phyloP scores from a whole-genome alignment of 371 early-diverging fungal genomes.

The Rhizopus sp. region DNA sequence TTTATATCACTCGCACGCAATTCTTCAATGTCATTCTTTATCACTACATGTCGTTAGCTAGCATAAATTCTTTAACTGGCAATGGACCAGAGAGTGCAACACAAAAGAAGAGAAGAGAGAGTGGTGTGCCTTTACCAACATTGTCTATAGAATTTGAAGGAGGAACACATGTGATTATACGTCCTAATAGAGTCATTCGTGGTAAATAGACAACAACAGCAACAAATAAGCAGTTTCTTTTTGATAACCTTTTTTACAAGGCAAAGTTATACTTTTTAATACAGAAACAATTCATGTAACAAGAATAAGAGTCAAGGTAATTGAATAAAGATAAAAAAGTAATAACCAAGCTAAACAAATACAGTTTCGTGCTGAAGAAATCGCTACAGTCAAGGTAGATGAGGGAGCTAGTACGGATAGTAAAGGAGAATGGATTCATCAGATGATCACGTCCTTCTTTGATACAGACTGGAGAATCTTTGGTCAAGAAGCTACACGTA shows the following conservation, averaged over 20 bases:
- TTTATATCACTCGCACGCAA: too few relatives aligned
- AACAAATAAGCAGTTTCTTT: not conserved
- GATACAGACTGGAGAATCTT: conserved; percentile 49
- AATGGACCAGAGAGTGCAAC: not conserved
- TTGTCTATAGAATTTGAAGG: conserved; percentile 42
- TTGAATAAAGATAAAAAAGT: not conserved
- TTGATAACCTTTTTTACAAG: not conserved
- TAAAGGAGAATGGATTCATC: conserved; percentile 46
- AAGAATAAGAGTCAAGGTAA: conserved; percentile 46
- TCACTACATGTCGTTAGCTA: too few relatives aligned
- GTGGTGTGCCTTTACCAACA: not conserved
- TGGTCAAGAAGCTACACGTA: conserved; percentile 50
- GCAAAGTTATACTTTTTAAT: conserved; percentile 36
- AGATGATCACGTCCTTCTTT: conserved; percentile 49
- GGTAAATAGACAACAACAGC: conserved; percentile 21
- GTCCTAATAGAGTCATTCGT: conserved; percentile 44
- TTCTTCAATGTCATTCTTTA: too few relatives aligned
- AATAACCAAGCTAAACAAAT: not conserved
- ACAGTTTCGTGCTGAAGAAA: conserved; percentile 55
- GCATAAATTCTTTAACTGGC: too few relatives aligned
- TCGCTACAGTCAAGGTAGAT: conserved; percentile 47
- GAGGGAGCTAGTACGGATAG: conserved; percentile 36
- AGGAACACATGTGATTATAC: conserved; percentile 39
- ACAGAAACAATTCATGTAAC: conserved; percentile 42
- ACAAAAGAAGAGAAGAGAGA: not conserved